Base-by-base conservation (phyloP, 495 filamentous ascomycete genomes). In the Hypoxylon crocopeplum region DNA sequence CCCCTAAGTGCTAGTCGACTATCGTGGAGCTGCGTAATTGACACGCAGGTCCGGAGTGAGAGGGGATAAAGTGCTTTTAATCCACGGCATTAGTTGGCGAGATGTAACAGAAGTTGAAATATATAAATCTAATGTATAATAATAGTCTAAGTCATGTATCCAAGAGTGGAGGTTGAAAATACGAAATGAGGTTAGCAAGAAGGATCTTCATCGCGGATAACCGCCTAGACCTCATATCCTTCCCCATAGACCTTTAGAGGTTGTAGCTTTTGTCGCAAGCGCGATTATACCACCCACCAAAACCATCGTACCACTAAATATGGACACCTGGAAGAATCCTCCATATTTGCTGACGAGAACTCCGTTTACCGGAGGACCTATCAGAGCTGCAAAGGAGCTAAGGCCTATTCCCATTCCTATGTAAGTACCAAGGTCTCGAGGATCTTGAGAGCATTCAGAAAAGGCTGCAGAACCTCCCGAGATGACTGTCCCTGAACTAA, bases 301-400 rank as follows among this genome's bases (percentile, higher is more conserved):
- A 24, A 56, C 39, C 39, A 40, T 62, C 3, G 69, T 60, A 5
- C 81, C 82, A 51, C 79, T 81, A 29, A 84, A 83, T 7, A 76
- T 75, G 0, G 75, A 72, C 4, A 73, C 60, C 60, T 79, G 32
- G 1, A 56, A 20, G 52, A 74, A 84, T 0, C 73, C 69, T 1
- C 59, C 62, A 41, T 82, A 80, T 21, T 54, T 71, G 10, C 63
- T 68, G 6, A 82, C 25, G 36, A 85, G 50, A 1, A 70, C 76
- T 0, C 82, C 84, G 50, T 77, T 79, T 13, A 82, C 71, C 0
- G 82, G 82, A 12, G 84, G 82, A 0, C 82, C 81, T 25, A 84
- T 76, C 45, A 85, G 40, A 3, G 68, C 65, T 0, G 73, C 77
- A 5, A 83, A 32, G 0, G 79, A 72, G 2, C 63, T 66, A 11